Conservation (phyloP, 305 asterid genomes). For the Stenogyne calaminthoides region DNA sequence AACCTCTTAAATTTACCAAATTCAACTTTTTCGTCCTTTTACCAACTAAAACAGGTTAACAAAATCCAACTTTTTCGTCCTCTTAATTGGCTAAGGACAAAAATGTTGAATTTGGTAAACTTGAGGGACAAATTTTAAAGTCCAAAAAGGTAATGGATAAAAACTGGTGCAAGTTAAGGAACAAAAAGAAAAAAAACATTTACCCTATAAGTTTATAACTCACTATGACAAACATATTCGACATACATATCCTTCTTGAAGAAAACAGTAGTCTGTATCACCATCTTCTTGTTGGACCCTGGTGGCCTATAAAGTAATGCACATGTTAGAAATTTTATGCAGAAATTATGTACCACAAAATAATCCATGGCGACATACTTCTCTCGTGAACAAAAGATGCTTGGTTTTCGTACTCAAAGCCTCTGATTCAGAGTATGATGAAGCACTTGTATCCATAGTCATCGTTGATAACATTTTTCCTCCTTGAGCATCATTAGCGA, state of each 20-base stretch:
- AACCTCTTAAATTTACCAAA: no score
- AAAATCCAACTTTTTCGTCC: no score
- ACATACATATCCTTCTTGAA: constrained; percentile 78
- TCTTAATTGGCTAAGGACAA: no score
- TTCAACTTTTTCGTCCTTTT: no score
- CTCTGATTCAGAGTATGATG: constrained; percentile 38
- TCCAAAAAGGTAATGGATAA: no score
- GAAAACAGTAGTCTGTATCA: constrained; percentile 62
- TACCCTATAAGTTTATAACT: not conserved
- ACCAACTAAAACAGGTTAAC: no score
- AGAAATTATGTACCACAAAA: not conserved
- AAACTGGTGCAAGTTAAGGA: no score
- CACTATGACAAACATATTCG: constrained; percentile 7
- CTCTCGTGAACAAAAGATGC: constrained; percentile 58
- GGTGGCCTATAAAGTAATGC: constrained; percentile 38
- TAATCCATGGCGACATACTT: constrained; percentile 44
- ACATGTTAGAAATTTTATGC: not conserved
- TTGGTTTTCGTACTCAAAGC: constrained; percentile 39
- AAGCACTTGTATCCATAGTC: constrained; percentile 69
- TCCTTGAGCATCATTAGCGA: constrained; percentile 51
- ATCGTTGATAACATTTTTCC: constrained; percentile 75
- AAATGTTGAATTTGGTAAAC: no score
- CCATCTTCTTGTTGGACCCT: constrained; percentile 49
- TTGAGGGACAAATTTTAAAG: no score
- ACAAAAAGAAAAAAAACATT: no score